Conservation (phyloP, 2,329 filamentous ascomycete species). For the Cytospora piceicola region DNA sequence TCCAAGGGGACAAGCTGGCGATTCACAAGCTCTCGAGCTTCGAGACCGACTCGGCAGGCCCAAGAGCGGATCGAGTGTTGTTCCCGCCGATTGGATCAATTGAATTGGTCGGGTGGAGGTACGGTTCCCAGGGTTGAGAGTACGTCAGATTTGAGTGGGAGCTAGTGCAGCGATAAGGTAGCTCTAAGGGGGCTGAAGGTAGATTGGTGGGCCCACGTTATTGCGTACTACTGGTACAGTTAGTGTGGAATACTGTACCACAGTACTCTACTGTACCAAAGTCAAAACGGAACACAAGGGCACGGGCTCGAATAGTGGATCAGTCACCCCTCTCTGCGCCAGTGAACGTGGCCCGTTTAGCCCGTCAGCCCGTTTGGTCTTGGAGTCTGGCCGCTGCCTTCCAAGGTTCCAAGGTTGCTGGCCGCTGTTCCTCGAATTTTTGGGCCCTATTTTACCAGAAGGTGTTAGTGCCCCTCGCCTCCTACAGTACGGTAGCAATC, state of each 20-base stretch:
- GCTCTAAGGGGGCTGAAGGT: slow-evolving; percentile 9
- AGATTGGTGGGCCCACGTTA: slow-evolving; percentile 1
- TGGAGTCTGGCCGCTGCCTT: neutral
- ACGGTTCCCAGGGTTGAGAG: slow-evolving; percentile 15
- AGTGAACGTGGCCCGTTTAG: slow-evolving; percentile 3
- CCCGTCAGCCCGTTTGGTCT: neutral
- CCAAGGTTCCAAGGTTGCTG: neutral
- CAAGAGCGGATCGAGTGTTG: slow-evolving; percentile 21
- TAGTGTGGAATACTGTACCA: neutral
- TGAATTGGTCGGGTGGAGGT: slow-evolving; percentile 11
- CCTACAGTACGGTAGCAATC: slow-evolving; percentile 1
- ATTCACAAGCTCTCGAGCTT: slow-evolving; percentile 29
- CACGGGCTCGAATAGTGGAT: neutral
- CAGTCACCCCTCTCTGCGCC: neutral
- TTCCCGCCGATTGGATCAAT: slow-evolving; percentile 16
- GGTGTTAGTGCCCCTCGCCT: slow-evolving; percentile 1
- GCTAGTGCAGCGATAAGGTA: slow-evolving; percentile 10
- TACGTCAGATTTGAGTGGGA: slow-evolving; percentile 1
- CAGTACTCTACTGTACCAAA: neutral
- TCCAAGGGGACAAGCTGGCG: slow-evolving; percentile 29
- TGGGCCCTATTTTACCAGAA: neutral
- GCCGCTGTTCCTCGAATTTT: neutral
- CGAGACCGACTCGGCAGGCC: slow-evolving; percentile 26
- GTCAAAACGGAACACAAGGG: neutral
- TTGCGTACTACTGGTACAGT: neutral